Conservation (phyloP, 495 filamentous ascomycete genomes). For the Aspergillus ostianus region DNA sequence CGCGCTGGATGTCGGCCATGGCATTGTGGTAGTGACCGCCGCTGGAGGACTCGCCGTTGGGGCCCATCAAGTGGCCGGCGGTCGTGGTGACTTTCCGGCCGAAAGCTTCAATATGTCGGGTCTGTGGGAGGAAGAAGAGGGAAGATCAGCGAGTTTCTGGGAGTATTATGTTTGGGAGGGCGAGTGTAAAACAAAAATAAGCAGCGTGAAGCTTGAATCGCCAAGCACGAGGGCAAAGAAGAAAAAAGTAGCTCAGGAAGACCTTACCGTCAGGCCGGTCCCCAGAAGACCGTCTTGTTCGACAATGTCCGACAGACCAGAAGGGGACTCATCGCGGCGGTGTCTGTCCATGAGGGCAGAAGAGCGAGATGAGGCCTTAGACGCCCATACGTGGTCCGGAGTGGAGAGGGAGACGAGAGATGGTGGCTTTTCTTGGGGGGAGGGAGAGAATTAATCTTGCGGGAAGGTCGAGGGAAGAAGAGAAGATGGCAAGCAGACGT, state of each 20-base stretch:
- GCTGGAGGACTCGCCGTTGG: slow-evolving; percentile 56
- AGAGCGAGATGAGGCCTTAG: slow-evolving; percentile 22
- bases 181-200: neutral
- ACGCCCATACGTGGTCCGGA: slow-evolving; percentile 32
- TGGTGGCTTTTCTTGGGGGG: neutral
- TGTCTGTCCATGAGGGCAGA: slow-evolving; percentile 43
- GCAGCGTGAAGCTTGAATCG: neutral
- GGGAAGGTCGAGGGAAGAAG: neutral
- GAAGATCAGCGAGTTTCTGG: slow-evolving; percentile 5
- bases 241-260: slow-evolving; percentile 12
- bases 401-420: slow-evolving; percentile 2
- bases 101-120: slow-evolving; percentile 88
- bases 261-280: slow-evolving; percentile 51
- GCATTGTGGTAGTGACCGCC: slow-evolving; percentile 72
- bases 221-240: neutral
- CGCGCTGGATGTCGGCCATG: slow-evolving; percentile 84
- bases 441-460: neutral
- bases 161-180: neutral
- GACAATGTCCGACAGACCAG: slow-evolving; percentile 46
- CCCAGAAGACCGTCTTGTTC: slow-evolving; percentile 51
- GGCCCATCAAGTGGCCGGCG: slow-evolving; percentile 81
- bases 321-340: slow-evolving; percentile 46
- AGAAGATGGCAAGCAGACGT: neutral
- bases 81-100: slow-evolving; percentile 92
- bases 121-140: slow-evolving; percentile 44